phyloP scores from a whole-genome alignment of 139 green algal genomes.

The Spirogloea muscicola region DNA sequence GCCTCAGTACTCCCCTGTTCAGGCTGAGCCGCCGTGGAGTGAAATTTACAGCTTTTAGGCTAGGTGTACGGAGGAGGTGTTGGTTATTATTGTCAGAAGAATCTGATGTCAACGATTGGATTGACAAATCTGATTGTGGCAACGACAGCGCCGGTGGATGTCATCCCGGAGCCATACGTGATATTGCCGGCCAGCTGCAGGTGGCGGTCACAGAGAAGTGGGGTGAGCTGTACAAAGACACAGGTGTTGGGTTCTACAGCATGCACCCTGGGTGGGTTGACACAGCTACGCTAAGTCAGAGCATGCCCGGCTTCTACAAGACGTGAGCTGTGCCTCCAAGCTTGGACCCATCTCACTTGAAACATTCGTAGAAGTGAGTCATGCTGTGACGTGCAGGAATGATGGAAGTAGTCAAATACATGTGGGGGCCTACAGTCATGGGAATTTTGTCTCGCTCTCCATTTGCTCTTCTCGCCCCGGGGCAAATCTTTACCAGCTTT shows the following conservation, averaged over 20 bases:
- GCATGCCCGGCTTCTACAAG: constrained; percentile 48
- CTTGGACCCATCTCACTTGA: neutral
- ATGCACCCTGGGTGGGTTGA: constrained; percentile 52
- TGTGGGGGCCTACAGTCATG: neutral
- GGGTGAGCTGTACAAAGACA: constrained; percentile 25
- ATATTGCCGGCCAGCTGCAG: neutral
- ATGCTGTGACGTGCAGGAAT: too few species aligned
- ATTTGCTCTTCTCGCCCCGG: too few species aligned
- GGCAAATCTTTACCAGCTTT: neutral
- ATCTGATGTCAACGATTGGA: neutral
- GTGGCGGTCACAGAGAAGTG: constrained; percentile 48
- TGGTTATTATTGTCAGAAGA: neutral
- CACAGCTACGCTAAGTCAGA: constrained; percentile 15
- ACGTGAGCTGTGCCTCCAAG: neutral
- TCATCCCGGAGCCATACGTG: neutral
- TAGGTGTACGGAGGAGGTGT: neutral
- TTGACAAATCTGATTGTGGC: neutral
- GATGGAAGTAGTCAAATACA: too few species aligned
- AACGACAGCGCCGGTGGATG: neutral
- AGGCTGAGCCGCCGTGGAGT: neutral
- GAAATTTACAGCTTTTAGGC: neutral
- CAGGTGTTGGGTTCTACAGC: constrained; percentile 26
- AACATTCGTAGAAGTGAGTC: too few species aligned
- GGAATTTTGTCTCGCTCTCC: neutral
- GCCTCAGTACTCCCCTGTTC: too few species aligned